Evolutionary conservation across 163 green algal genomes (phyloP), one percentile per base, ranked within the genome.

Genomic region (Chlorella variabilis): DNA sequence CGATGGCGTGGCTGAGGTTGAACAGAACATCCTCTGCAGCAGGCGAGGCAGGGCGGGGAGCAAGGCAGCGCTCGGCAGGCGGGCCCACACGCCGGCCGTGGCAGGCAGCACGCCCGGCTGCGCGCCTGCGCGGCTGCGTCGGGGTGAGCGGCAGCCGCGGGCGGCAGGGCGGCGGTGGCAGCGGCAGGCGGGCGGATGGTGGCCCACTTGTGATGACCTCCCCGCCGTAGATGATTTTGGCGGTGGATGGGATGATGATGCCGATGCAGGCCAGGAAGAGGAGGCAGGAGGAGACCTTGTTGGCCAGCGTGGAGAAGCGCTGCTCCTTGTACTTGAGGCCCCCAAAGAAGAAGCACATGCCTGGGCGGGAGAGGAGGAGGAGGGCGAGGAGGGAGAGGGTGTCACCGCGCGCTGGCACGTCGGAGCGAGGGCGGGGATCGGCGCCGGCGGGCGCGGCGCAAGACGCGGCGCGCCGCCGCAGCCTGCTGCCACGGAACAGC

Each of bases 291-390:
- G 76, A 87, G 23, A 88, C 77, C 75, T 86, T 38, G 73, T 91
- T 79, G 23, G 80, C 78, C 29, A 67, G 63, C 17, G 63, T 70
- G 71, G 27, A 49, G 88, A 97, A 98, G 29, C 34, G 84, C 89
- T 98, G 95, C 69, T 90, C 74, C 75, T 93, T 93, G 91, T 93
- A 91, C 41, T 84, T 87, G 15, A 93, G 69, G 39, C 95, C 95
- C 4, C 94, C 95, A 73, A 96, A 94, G 36, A 98, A 73, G 81
- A 97, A 97, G 85, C 93, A 96, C 85, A 90, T 95, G 81, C 93
- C 93, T 96, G 91, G n/a, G n/a, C n/a, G n/a, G n/a, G n/a, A n/a
- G n/a, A n/a, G n/a, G n/a, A n/a, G n/a, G n/a, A n/a, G n/a, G n/a
- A n/a, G n/a, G n/a, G n/a, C n/a, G n/a, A n/a, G n/a, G n/a, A n/a